Percentiles rank a stretch among this genome's conserved stretches.
phyloP scores from a whole-genome alignment of 2,329 filamentous ascomycete species.

The Colletotrichum coccodes region DNA sequence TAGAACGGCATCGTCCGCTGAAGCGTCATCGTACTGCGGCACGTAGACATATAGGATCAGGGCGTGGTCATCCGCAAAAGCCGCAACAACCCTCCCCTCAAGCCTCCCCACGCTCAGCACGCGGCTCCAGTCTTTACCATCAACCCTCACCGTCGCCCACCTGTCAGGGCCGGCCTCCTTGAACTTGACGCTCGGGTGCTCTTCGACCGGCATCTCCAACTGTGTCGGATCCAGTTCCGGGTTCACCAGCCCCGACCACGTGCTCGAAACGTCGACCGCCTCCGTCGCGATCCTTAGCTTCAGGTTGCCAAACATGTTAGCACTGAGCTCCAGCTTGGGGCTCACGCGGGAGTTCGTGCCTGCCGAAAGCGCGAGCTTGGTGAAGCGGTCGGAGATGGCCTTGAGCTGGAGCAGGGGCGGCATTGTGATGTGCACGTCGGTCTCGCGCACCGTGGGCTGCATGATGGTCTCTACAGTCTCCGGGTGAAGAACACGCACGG shows the following conservation, averaged over 20 bases:
- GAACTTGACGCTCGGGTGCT: constrained; percentile 86
- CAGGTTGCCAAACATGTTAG: constrained; percentile 93
- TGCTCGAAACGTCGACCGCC: constrained; percentile 83
- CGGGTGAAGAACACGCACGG: constrained; percentile 88
- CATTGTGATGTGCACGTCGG: constrained; percentile 92
- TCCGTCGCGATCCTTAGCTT: constrained; percentile 85
- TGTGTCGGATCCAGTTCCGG: constrained; percentile 85
- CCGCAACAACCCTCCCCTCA: constrained; percentile 92
- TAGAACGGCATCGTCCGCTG: constrained; percentile 76
- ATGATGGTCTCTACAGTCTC: constrained; percentile 91
- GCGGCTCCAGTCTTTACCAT: constrained; percentile 92
- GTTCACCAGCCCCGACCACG: constrained; percentile 88
- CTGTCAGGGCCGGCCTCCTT: constrained; percentile 79
- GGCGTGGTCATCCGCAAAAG: constrained; percentile 83
- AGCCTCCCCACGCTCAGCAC: constrained; percentile 93
- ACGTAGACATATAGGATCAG: constrained; percentile 87
- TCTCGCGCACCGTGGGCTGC: constrained; percentile 89
- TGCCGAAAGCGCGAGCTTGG: constrained; percentile 75
- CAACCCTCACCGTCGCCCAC: constrained; percentile 91
- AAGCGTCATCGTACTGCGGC: constrained; percentile 73
- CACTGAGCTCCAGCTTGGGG: constrained; percentile 84
- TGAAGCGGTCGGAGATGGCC: constrained; percentile 94
- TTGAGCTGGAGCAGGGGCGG: constrained; percentile 90
- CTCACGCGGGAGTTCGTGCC: constrained; percentile 41
- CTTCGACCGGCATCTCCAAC: constrained; percentile 75